Evolutionary conservation across 163 green algal species (phyloP).

Genomic region (Scenedesmus sp.): DNA sequence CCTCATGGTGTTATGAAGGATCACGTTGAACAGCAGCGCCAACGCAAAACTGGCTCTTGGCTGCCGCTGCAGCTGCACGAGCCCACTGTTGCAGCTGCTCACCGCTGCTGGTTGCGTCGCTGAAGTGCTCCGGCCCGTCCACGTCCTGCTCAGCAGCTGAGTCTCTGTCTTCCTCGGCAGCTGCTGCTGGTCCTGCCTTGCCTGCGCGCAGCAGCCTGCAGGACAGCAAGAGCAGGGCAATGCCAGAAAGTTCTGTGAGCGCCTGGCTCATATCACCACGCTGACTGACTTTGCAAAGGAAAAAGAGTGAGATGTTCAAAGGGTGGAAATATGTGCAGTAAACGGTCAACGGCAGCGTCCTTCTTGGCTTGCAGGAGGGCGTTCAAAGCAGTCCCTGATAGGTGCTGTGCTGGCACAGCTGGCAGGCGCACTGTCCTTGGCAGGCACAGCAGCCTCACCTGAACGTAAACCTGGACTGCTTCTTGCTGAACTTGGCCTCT

Average conservation of each 20-base stretch:
- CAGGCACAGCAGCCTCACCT: neutral
- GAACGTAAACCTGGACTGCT: slow-evolving; percentile 43
- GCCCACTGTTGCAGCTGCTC: neutral
- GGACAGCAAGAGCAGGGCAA: neutral
- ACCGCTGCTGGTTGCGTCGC: slow-evolving; percentile 43
- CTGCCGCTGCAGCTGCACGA: neutral
- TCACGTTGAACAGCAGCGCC: neutral
- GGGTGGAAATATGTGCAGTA: too few species aligned
- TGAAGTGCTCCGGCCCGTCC: slow-evolving; percentile 26
- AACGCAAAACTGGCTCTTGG: neutral
- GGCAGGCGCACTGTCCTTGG: neutral
- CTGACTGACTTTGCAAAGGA: neutral
- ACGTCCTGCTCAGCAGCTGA: slow-evolving; percentile 6
- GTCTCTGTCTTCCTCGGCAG: neutral
- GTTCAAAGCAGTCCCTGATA: neutral
- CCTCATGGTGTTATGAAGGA: too few species aligned
- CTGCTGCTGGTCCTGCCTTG: neutral
- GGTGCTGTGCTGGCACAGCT: neutral
- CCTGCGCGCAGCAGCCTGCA: slow-evolving; percentile 19
- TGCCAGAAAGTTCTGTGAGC: neutral
- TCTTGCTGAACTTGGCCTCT: slow-evolving; percentile 48
- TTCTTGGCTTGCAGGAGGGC: neutral
- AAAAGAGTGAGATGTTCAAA: too few species aligned
- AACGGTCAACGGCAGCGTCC: too few species aligned
- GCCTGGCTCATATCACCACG: neutral